Evolutionary conservation across 2,329 filamentous ascomycete genomes (phyloP), one percentile per base, ranked within the genome.

Genomic region (Fusarium piperis): DNA sequence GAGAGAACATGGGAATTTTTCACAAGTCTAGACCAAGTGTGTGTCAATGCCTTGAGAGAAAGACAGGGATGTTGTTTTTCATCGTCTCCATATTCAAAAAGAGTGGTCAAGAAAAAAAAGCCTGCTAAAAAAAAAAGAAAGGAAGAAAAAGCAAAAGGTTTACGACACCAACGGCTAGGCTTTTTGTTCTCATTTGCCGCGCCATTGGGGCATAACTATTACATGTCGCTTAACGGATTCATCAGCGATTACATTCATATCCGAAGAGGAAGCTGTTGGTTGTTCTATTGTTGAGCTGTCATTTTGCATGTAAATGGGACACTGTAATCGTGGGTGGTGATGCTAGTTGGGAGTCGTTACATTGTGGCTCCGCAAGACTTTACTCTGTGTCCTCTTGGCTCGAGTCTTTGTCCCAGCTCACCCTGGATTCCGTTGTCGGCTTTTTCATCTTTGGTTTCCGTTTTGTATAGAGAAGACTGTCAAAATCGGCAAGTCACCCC

Each of bases 1-100:
- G 35, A 35, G 6, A 3, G 3, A 57, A 57, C 12, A 61, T 52
- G 23, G 26, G 26, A 61, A 61, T 53, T 28, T 11, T 30, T 39
- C 26, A 23, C 6, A 20, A 32, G 26, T 15, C 35, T 55, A 28
- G 20, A 39, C 33, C n/a, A 35, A 10, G 44, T 48, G 62, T 72
- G 69, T 70, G 69, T 51, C 62, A 72, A 67, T 72, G 59, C 56
- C 35, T 56, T 33, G 20, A 16, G 33, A 44, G 46, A 3, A 18
- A n/a, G 41, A 39, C 70, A 72, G 53, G 70, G 70, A 39, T 71
- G 16, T 18, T 18, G 16, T n/a, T 39, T 9, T 11, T n/a, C n/a
- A n/a, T n/a, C 10, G 38, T 41, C 41, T 30, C 26, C 30, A 30
- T 60, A 53, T n/a, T 23, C 33, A n/a, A n/a, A 18, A 26, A 30